Base-by-base conservation (phyloP, 495 filamentous ascomycete species). In the Xylaria sp. region DNA sequence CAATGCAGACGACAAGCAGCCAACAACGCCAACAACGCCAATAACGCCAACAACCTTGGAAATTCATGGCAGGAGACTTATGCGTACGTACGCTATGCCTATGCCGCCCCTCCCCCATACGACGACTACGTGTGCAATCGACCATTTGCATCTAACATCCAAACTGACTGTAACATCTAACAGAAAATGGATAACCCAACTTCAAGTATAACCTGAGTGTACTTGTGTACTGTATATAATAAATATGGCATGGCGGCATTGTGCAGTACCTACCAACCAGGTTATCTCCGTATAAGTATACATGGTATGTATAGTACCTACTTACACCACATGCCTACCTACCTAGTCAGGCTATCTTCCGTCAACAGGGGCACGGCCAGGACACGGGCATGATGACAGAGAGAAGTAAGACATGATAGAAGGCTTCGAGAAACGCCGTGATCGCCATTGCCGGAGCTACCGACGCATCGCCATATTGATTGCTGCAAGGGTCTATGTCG, bases 371-470 rank as follows among this genome's bases (percentile, higher is more conserved):
- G 31, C 57, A 59, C 57, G n/a, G n/a, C n/a, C n/a, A n/a, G n/a
- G n/a, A n/a, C n/a, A n/a, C n/a, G n/a, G n/a, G n/a, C 3, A 3
- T 12, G 11, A 24, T 26, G 37, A 21, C n/a, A 29, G 21, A 29
- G 37, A 26, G 37, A 62, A 26, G n/a, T 21, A 24, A 61, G 37
- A 62, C 37, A 26, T 37, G 59, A 62, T 62, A 29, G 59, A 62
- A 62, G 37, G 59, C 59, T 62, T 62, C 59, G 59, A 62, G 59
- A 62, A 62, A 2, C 37, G 37, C 26, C 59, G 19, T 43, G 59
- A 43, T 62, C 59, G 21, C 37, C 59, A 62, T 62, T 62, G 59
- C 59, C 59, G 59, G 59, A 62, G 59, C 59, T 62, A 62, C 59
- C 59, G 59, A 62, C 37, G 59, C 37, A 24, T 35, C 53, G 29